phyloP scores from a whole-genome alignment of 2,329 filamentous ascomycete genomes.

The Ceratocystis eucalypticola region DNA sequence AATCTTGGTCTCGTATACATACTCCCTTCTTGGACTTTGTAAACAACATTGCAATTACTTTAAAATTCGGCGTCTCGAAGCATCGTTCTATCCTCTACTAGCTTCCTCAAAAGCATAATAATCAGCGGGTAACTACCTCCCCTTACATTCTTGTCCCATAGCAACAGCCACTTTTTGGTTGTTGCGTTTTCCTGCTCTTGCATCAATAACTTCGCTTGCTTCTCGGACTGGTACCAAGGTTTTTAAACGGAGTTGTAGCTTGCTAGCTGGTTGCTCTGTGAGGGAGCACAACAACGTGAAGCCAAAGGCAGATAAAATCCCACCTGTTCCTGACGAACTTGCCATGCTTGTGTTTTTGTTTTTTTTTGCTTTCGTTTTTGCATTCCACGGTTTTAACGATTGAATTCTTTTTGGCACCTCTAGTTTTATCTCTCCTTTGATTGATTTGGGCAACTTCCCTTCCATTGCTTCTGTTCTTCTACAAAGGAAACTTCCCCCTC shows the following conservation, averaged over 20 bases:
- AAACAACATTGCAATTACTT: not conserved
- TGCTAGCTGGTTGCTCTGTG: not conserved
- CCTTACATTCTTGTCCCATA: slow-evolving; percentile 2
- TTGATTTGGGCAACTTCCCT: not conserved
- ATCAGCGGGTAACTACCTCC: slow-evolving; percentile 5
- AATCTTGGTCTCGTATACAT: not conserved
- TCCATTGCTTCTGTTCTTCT: not conserved
- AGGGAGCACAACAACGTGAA: slow-evolving; percentile 2
- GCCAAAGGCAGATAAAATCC: slow-evolving; percentile 3
- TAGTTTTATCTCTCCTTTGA: not conserved
- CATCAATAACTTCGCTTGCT: not conserved
- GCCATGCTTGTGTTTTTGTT: not conserved
- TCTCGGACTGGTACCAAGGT: not conserved
- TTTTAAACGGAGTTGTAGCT: not conserved
- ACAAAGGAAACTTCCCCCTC: slow-evolving; percentile 4
- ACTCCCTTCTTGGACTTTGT: not conserved
- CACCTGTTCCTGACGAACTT: not conserved
- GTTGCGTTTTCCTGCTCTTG: slow-evolving; percentile 5
- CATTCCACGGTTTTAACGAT: slow-evolving; percentile 4
- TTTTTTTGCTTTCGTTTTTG: not conserved
- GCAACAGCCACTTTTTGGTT: slow-evolving; percentile 15
- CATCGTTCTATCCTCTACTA: no score
- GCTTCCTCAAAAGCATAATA: not conserved
- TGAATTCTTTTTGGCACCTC: not conserved
- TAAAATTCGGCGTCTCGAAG: not conserved